These are phyloP conservation scores for Ilyonectria destructans DNA, from an alignment of 2,329 filamentous ascomycete genomes.

Conservation along the genomic window DNA sequence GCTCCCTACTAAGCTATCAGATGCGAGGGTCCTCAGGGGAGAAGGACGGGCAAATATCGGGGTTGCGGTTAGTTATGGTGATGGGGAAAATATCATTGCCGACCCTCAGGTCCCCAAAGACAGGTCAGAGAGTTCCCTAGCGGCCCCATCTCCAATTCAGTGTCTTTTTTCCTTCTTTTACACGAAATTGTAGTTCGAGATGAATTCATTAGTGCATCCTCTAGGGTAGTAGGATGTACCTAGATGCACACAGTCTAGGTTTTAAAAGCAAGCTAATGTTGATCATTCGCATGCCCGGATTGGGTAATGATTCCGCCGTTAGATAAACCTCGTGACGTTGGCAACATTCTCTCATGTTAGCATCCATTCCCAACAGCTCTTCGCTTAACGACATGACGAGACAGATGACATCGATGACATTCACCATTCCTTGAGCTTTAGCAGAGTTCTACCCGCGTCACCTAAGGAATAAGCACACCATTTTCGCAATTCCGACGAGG, in stretches of 20 bases:
- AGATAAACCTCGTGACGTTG: conserved; percentile 13
- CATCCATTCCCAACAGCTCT: conserved; percentile 7
- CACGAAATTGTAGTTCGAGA: neutral
- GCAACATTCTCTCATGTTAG: conserved; percentile 9
- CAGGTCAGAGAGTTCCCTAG: conserved; percentile 3
- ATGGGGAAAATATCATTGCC: conserved; percentile 10
- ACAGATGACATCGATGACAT: neutral
- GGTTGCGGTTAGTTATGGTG: conserved; percentile 19
- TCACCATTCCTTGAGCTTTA: neutral
- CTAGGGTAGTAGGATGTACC: conserved; percentile 1
- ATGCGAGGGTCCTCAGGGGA: conserved; percentile 34
- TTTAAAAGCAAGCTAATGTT: neutral
- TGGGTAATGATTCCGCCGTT: conserved; percentile 8
- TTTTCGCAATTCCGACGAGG: neutral
- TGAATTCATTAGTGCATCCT: neutral
- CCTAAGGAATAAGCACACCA: neutral
- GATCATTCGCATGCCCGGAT: conserved; percentile 13
- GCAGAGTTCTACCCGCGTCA: no score
- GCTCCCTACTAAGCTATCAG: conserved; percentile 36
- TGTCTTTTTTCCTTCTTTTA: neutral
- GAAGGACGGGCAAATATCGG: conserved; percentile 36
- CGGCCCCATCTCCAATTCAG: conserved; percentile 5
- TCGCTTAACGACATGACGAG: neutral
- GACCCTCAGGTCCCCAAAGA: neutral
- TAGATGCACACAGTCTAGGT: conserved; percentile 4